Percentiles rank a stretch among this genome's conserved stretches.
Conservation (phyloP, 169 alveolate genomes). For the Perkinsus chesapeaki region DNA sequence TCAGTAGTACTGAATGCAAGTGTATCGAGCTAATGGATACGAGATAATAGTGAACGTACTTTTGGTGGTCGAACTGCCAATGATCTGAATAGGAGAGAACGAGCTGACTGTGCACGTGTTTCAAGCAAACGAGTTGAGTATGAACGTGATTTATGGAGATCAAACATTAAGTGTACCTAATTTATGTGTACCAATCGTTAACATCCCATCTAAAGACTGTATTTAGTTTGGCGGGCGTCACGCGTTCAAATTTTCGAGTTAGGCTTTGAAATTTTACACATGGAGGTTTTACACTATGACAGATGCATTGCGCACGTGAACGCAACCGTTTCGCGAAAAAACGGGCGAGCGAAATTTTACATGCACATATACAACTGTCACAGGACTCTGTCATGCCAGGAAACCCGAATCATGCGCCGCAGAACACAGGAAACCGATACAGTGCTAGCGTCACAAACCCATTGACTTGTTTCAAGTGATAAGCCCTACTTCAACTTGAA, state of each 20-base stretch:
- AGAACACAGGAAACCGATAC: not conserved
- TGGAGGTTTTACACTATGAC: not conserved
- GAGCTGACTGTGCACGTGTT: too few species aligned
- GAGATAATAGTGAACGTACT: too few species aligned
- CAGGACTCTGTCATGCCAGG: not conserved
- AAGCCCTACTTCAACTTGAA: not conserved
- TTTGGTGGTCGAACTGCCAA: too few species aligned
- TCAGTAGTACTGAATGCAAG: too few species aligned
- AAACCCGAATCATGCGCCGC: not conserved
- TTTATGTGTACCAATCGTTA: too few species aligned
- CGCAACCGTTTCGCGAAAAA: not conserved
- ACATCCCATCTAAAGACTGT: not conserved
- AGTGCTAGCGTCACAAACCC: not conserved
- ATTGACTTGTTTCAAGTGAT: not conserved
- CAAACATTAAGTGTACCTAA: too few species aligned
- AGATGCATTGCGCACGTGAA: not conserved
- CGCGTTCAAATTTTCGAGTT: not conserved
- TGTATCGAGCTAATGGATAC: too few species aligned
- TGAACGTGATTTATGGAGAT: too few species aligned
- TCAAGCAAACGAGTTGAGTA: too few species aligned
- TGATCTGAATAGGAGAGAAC: too few species aligned
- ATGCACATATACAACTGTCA: not conserved
- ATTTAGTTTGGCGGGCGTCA: not conserved
- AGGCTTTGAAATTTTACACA: not conserved
- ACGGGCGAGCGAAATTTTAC: not conserved